These are phyloP conservation scores for Carallia brachiata DNA, from an alignment of 345 rosid species.

Conservation along the genomic window DNA sequence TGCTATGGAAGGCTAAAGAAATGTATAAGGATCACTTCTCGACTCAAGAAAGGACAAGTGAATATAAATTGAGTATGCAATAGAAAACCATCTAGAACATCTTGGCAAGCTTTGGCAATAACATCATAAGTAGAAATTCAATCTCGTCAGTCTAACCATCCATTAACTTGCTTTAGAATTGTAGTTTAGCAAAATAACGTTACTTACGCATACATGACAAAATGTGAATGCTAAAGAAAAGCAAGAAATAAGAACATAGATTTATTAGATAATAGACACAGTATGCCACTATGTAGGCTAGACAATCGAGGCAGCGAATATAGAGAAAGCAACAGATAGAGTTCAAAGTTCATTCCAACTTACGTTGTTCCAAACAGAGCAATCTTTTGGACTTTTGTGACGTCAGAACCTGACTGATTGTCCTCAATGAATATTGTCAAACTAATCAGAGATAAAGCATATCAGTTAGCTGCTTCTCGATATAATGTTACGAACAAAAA, in stretches of 20 bases:
- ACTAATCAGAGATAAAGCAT: slow-evolving; percentile 38
- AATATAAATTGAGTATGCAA: neutral
- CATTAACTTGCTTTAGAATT: neutral
- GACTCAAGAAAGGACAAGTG: neutral
- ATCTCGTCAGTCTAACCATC: neutral
- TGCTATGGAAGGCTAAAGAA: neutral
- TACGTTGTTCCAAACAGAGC: slow-evolving; percentile 84
- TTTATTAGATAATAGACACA: neutral
- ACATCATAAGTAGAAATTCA: neutral
- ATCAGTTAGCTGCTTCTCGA: slow-evolving; percentile 7
- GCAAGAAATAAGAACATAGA: neutral
- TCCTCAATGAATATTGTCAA: slow-evolving; percentile 93
- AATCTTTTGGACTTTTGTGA: slow-evolving; percentile 89
- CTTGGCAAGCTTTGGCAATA: neutral
- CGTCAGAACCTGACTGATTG: slow-evolving; percentile 74
- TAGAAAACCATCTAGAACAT: neutral
- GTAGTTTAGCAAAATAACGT: neutral
- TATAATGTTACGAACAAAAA: slow-evolving; percentile 6
- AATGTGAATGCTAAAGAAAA: neutral
- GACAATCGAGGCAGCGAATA: neutral
- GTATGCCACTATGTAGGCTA: neutral
- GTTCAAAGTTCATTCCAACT: slow-evolving; percentile 28
- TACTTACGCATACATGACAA: neutral
- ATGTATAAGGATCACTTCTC: neutral
- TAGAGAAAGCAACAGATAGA: neutral